These are phyloP conservation scores for Eremomyces bilateralis DNA, from an alignment of 495 filamentous ascomycete species.

Conservation along the genomic window DNA sequence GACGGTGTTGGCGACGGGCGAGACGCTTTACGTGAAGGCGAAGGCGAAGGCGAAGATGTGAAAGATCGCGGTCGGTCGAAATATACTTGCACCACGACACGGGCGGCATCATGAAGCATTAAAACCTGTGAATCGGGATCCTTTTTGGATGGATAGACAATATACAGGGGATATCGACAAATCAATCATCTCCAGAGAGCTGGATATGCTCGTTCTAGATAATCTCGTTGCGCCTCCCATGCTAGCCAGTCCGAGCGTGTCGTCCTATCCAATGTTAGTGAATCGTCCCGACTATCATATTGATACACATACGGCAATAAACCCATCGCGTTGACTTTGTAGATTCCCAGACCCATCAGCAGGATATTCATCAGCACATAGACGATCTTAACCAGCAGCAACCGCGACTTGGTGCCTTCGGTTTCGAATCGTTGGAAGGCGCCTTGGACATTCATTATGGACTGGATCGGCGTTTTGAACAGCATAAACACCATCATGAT, in stretches of 20 bases:
- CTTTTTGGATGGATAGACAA: too few species aligned
- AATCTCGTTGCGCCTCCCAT: constrained; percentile 67
- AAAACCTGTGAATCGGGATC: too few species aligned
- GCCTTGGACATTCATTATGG: constrained; percentile 51
- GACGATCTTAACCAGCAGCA: constrained; percentile 61
- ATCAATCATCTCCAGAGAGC: background rate
- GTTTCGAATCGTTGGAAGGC: constrained; percentile 80
- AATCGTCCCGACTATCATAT: background rate
- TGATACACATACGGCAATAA: constrained; percentile 54
- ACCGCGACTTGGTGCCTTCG: constrained; percentile 43
- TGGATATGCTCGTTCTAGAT: constrained; percentile 39
- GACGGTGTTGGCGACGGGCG: too few species aligned
- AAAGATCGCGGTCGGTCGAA: too few species aligned
- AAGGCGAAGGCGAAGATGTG: too few species aligned
- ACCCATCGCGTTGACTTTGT: constrained; percentile 96
- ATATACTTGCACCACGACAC: too few species aligned
- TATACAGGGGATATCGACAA: too few species aligned
- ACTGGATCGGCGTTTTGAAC: constrained; percentile 88
- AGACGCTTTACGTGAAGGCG: too few species aligned
- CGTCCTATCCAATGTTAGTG: constrained; percentile 30
- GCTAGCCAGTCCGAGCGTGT: constrained; percentile 90
- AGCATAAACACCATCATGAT: constrained; percentile 99
- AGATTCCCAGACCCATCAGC: constrained; percentile 66
- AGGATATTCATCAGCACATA: constrained; percentile 75
- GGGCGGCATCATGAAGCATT: too few species aligned